Conservation (phyloP, 2,329 filamentous ascomycete genomes). For the Apiospora sp. region DNA sequence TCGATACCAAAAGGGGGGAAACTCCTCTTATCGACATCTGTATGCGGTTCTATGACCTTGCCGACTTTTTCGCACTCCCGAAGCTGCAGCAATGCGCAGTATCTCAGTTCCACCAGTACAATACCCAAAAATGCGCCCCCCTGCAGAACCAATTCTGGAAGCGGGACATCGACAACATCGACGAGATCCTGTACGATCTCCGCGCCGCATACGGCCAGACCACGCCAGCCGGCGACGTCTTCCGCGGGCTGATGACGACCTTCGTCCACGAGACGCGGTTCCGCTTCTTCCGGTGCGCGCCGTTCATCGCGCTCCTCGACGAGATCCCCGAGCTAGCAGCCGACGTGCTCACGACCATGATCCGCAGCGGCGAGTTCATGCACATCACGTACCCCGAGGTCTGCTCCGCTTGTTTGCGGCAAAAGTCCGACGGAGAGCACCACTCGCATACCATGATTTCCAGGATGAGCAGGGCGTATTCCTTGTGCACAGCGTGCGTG, state of each 20-base stretch:
- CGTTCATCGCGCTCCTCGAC: conserved; percentile 1
- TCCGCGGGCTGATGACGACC: not conserved
- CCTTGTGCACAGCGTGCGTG: not conserved
- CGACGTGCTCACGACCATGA: not conserved
- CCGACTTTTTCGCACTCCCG: not conserved
- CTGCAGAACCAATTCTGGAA: not conserved
- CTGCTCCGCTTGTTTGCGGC: not conserved
- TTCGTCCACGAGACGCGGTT: not conserved
- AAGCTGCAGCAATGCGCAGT: not conserved
- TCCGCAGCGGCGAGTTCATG: conserved; percentile 1
- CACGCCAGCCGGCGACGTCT: not conserved
- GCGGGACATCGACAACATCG: not conserved
- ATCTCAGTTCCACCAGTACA: not conserved
- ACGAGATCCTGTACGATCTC: not conserved
- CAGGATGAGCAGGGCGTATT: not conserved
- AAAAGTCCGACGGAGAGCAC: not conserved
- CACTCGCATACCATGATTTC: not conserved
- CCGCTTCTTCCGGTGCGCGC: not conserved
- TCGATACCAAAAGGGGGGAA: not conserved
- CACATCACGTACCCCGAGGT: not conserved
- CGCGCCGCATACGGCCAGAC: not conserved
- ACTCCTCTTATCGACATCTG: not conserved
- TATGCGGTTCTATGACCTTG: not conserved
- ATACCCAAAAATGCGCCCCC: not conserved
- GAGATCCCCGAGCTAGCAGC: not conserved